Evolutionary conservation across 164 flowering plant species (phyloP).

Genomic region (Cinnamomum chago): DNA sequence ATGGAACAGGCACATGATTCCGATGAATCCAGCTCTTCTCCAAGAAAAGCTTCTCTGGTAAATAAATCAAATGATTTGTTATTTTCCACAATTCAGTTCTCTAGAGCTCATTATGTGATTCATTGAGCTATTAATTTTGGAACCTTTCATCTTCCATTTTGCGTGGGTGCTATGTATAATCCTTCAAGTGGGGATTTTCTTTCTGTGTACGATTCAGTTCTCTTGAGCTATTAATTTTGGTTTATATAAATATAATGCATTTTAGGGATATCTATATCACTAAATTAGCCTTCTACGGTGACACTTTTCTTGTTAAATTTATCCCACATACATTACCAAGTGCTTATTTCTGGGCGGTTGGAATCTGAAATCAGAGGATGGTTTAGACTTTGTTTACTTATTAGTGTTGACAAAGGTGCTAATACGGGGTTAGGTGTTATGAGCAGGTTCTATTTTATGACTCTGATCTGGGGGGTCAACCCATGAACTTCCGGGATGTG

Average conservation of each 20-base stretch:
- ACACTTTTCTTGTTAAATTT: not conserved
- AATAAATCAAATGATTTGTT: conserved; percentile 19
- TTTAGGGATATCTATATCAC: not conserved
- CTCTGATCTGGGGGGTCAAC: conserved; percentile 51
- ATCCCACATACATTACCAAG: not conserved
- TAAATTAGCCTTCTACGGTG: not conserved
- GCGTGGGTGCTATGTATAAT: no score
- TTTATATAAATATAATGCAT: not conserved
- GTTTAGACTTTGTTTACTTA: not conserved
- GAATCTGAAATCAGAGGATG: not conserved
- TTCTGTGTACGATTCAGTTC: not conserved
- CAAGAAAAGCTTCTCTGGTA: conserved; percentile 50
- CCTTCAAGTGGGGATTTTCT: no score
- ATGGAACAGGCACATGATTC: conserved; percentile 26
- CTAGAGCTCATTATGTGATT: not conserved
- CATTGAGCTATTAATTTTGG: not conserved
- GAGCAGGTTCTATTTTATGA: conserved; percentile 69
- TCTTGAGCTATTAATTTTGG: not conserved
- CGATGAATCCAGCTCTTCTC: conserved; percentile 52
- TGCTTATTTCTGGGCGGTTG: not conserved
- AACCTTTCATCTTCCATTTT: no score
- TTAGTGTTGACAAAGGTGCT: not conserved
- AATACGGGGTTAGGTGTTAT: not conserved
- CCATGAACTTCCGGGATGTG: conserved; percentile 69
- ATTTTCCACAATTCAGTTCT: not conserved